Conservation (phyloP, 768 basidiomycete genomes). For the Clathrus columnatus region DNA sequence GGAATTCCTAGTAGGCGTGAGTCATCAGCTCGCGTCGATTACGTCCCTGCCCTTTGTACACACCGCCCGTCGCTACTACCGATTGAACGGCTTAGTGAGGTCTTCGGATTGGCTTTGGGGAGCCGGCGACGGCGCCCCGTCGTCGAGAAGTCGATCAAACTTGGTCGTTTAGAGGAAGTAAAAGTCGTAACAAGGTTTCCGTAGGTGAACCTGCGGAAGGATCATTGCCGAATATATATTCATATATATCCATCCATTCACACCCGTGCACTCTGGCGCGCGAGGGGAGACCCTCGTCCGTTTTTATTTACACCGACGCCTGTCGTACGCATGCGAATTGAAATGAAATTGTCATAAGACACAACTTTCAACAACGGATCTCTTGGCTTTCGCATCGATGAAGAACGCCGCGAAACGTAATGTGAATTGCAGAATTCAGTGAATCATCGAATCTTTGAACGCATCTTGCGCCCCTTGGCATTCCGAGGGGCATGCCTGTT, state of each 20-base stretch:
- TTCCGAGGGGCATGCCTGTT: conserved; percentile 69
- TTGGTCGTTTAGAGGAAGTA: conserved; percentile 82
- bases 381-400: conserved; percentile 75
- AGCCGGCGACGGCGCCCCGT: conserved; percentile 42
- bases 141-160: conserved; percentile 61
- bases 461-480: conserved; percentile 71
- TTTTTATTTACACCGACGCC: conserved; percentile 22
- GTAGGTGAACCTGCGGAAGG: conserved; percentile 78
- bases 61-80: conserved; percentile 87
- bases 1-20: conserved; percentile 84
- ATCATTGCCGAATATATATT: conserved; percentile 46
- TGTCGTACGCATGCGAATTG: conserved; percentile 22
- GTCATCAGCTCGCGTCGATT: conserved; percentile 86
- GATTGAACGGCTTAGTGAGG: conserved; percentile 89
- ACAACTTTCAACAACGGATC: conserved; percentile 56
- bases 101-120: conserved; percentile 68
- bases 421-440: conserved; percentile 79
- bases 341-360: too few species aligned
- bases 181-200: conserved; percentile 78
- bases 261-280: conserved; percentile 40
- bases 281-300: conserved; percentile 19
- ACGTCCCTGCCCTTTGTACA: conserved; percentile 88
- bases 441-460: conserved; percentile 81
- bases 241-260: conserved; percentile 26
- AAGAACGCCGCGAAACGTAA: conserved; percentile 78